phyloP scores from a whole-genome alignment of 2,329 filamentous ascomycete species.

The Pseudogymnoascus pannorum region DNA sequence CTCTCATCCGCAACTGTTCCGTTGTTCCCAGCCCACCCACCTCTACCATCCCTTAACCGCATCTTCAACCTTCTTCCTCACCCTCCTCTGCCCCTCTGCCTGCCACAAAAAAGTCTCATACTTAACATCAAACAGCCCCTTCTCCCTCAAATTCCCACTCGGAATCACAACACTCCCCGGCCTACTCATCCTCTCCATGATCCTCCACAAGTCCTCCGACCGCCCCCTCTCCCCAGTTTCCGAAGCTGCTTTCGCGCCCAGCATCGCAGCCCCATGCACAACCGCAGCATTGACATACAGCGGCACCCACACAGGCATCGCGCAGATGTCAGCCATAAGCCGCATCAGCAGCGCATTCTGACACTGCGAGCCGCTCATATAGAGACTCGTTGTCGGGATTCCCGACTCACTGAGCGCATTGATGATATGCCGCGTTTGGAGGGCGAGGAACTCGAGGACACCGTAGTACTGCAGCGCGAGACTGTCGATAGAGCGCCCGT shows the following conservation, averaged over 20 bases:
- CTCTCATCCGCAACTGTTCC: neutral
- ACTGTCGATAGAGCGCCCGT: conserved; percentile 79
- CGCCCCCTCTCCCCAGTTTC: conserved; percentile 67
- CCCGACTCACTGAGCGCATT: conserved; percentile 87
- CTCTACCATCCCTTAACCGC: conserved; percentile 37
- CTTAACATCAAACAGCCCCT: conserved; percentile 75
- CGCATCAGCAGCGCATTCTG: conserved; percentile 90
- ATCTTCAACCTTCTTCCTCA: conserved; percentile 68
- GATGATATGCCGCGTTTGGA: conserved; percentile 86
- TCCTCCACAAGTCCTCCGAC: conserved; percentile 84
- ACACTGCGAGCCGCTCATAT: conserved; percentile 96
- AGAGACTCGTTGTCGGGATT: conserved; percentile 83
- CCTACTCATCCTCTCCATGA: conserved; percentile 98
- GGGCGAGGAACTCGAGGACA: conserved; percentile 93
- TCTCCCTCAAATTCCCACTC: conserved; percentile 63
- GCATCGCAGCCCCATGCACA: conserved; percentile 93
- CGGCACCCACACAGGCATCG: conserved; percentile 88
- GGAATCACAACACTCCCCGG: conserved; percentile 78
- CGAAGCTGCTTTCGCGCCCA: conserved; percentile 93
- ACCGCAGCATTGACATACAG: conserved; percentile 92
- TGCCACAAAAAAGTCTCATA: conserved; percentile 95
- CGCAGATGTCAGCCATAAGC: conserved; percentile 81
- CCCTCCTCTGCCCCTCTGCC: conserved; percentile 72
- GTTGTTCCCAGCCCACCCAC: neutral
- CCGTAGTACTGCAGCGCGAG: conserved; percentile 90